Evolutionary conservation across 371 early-diverging fungal species (phyloP).

Genomic region (Apophysomyces sp.): DNA sequence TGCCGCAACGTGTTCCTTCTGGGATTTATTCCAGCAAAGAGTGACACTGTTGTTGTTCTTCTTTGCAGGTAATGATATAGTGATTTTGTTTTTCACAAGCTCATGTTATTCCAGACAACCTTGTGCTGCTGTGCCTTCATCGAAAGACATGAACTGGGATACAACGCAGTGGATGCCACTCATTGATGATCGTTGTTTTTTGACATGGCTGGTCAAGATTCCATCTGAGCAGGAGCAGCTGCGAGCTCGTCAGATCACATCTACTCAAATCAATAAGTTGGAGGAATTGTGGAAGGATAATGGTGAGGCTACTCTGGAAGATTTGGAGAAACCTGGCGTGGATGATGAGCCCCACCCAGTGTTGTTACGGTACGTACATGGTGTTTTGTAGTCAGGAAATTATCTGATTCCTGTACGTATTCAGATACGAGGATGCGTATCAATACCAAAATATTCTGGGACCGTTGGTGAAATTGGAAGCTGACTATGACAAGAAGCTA

Average conservation of each 20-base stretch:
- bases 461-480: constrained; percentile 95
- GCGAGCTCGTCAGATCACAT: constrained; percentile 82
- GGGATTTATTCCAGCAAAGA: constrained; percentile 98
- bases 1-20: constrained; percentile 94
- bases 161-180: constrained; percentile 95
- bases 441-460: constrained; percentile 97
- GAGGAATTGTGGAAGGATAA: constrained; percentile 94
- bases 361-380: constrained; percentile 55
- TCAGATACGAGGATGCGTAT: constrained; percentile 93
- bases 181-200: constrained; percentile 91
- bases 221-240: constrained; percentile 88
- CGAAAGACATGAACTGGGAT: constrained; percentile 96
- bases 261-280: constrained; percentile 81
- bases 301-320: constrained; percentile 74
- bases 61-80: constrained; percentile 79
- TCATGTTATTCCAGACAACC: constrained; percentile 64
- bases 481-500: constrained; percentile 92
- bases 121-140: constrained; percentile 86
- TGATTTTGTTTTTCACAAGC: background rate
- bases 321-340: constrained; percentile 80
- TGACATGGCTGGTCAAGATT: constrained; percentile 93
- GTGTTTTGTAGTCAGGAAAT: background rate
- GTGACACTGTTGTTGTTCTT: constrained; percentile 95
- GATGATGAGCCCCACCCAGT: constrained; percentile 89
- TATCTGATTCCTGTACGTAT: background rate